phyloP scores from a whole-genome alignment of 805 yeast genomes.

The Brettanomyces anomalus region DNA sequence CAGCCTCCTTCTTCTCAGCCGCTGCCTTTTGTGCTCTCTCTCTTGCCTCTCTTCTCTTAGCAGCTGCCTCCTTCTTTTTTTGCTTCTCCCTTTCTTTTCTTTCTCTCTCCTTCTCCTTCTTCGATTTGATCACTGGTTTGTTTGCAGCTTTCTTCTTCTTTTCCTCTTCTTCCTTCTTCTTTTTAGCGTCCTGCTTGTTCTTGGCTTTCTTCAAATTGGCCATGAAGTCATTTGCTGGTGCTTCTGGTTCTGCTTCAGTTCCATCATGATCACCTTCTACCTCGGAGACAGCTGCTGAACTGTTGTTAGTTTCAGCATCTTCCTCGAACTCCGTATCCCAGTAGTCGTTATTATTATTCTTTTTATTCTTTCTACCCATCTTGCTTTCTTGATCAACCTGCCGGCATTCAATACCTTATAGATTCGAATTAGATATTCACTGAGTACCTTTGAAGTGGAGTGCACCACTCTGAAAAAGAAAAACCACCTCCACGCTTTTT shows the following conservation, averaged over 20 bases:
- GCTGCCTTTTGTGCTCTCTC: conserved; percentile 21
- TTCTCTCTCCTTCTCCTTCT: conserved; percentile 92
- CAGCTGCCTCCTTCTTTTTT: conserved; percentile 83
- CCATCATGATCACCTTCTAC: conserved; percentile 18
- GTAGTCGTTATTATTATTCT: conserved; percentile 55
- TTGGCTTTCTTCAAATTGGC: conserved; percentile 74
- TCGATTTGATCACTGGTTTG: conserved; percentile 73
- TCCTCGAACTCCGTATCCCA: conserved; percentile 71
- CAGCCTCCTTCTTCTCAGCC: conserved; percentile 34
- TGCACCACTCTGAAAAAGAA: background rate
- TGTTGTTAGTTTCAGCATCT: conserved; percentile 40
- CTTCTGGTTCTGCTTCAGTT: conserved; percentile 17
- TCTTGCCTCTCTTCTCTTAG: conserved; percentile 41
- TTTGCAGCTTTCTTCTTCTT: conserved; percentile 14
- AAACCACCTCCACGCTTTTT: background rate
- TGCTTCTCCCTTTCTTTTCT: conserved; percentile 90
- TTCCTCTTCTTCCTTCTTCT: conserved; percentile 37
- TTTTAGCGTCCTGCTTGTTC: conserved; percentile 56
- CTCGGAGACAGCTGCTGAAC: conserved; percentile 25
- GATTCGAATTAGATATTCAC: background rate
- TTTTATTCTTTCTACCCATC: conserved; percentile 34
- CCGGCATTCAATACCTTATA: background rate
- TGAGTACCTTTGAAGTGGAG: background rate
- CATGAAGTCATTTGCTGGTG: conserved; percentile 55
- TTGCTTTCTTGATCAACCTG: background rate